Evolutionary conservation across 176 grass and related monocot species (phyloP), one percentile per base, ranked within the genome.

Genomic region (Aegilops umbellulata): DNA sequence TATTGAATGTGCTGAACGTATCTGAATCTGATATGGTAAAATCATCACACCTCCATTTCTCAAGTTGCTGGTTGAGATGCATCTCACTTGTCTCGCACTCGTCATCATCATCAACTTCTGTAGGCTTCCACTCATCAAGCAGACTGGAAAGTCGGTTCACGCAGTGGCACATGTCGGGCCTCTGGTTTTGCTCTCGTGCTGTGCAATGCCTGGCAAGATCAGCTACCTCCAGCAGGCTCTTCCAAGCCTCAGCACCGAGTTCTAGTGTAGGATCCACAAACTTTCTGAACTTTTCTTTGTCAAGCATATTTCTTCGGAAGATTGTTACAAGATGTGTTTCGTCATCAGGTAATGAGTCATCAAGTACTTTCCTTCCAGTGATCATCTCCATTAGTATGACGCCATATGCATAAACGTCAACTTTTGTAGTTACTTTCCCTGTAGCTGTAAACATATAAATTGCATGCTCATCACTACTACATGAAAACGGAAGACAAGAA

Each of bases 301-400:
- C 88, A 66, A 95, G 90, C 69, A 98, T 72, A 70, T 89, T 93
- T 81, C 85, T 91, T 27, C 92, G 86, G 47, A 98, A 98, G 80
- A 88, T 89, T 17, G 97, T 78, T 60, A 98, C 92, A 25, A 98
- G 88, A 90, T 95, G 90, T 60, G 87, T 84, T 74, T 95, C 97
- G 5, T 94, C 92, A 65, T 94, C 90, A 24, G 97, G 91, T 83
- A 95, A 89, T 1, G 93, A 91, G 68, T 98, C 90, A 60, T 98
- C 97, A 3, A 98, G 93, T 76, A 98, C 97, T 89, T 92, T 98
- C 30, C 94, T 86, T 85, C 88, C 94, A 29, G 93, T 81, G 44
- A 98, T 95, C 66, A 98, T 60, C 84, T 98, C 97, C 97, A 98
- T 98, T 69, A 98, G 84, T 92, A 98, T 94, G 39, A 98, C 93